Evolutionary conservation across 208 protist species (phyloP), one percentile per base, ranked within the genome.

Genomic region (Trypanosoma platydactyli): DNA sequence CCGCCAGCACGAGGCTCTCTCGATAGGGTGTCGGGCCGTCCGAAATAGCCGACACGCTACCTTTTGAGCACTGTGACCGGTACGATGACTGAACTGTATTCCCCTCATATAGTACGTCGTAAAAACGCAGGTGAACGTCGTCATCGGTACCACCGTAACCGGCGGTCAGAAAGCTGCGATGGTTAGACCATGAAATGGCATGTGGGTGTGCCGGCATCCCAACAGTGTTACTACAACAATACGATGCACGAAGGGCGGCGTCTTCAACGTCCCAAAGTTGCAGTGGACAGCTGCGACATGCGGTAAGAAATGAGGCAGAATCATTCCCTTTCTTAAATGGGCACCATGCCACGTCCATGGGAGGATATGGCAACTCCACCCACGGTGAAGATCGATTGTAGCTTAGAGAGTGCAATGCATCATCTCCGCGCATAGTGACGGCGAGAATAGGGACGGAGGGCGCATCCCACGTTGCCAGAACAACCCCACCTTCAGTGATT

Each of bases 191-290:
- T 33, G 72, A 72, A 16, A 77, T 60, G 18, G 69, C 68, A 51
- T 77, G 76, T 3, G 84, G 73, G 55, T 84, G 61, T 13, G 69
- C 68, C 27, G 81, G 77, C 48, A 77, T 78, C 62, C 80, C 85
- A 65, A 73, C 78, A 54, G 76, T 69, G 53, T 88, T 91, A 25
- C 20, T n/a, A 7, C 82, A 80, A n/a, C 73, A 64, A 59, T 91
- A 95, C 7, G 82, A 79, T 25, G 80, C 86, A n/a, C 89, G 83
- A 64, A 86, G 64, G 4, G 69, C 50, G 16, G 68, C 84, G 51
- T 90, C 84, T 18, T 86, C 78, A 1, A 72, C 12, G 62, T 94
- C 86, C 86, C 89, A 92, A 51, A 95, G 48, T 64, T 95, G 89
- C 52, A 95, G 61, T 7, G 89, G 89, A 62, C 74, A 74, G 48